Evolutionary conservation across 148 eudicot genomes (phyloP).

Genomic region (Camellia lanceoleosa): DNA sequence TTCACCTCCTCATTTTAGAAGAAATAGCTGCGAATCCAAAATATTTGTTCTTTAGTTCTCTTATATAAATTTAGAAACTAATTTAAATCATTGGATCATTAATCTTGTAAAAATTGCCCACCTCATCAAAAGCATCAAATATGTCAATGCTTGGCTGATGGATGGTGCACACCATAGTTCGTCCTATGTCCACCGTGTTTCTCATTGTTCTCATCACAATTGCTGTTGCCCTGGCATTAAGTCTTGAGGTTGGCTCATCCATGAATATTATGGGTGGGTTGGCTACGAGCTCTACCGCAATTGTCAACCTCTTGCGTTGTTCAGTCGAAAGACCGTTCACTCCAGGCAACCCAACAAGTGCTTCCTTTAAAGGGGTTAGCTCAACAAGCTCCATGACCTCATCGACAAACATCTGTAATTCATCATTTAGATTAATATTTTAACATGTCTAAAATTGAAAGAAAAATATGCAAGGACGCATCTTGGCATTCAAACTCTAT

Average conservation of each 20-base stretch:
- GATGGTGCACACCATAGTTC: constrained; percentile 70
- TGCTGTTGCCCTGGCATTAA: constrained; percentile 79
- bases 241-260: constrained; percentile 73
- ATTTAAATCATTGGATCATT: neutral
- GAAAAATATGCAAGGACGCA: no score
- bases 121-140: constrained; percentile 67
- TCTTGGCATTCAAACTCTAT: neutral
- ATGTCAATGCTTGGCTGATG: constrained; percentile 80
- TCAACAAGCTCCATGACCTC: constrained; percentile 79
- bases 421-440: neutral
- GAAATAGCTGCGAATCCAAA: constrained; percentile 41
- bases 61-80: neutral
- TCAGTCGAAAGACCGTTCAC: constrained; percentile 68
- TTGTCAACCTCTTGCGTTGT: constrained; percentile 66
- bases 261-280: constrained; percentile 68
- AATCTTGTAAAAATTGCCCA: neutral
- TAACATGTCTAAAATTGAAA: no score
- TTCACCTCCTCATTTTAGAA: constrained; percentile 59
- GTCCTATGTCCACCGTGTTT: constrained; percentile 58
- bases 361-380: constrained; percentile 42
- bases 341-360: constrained; percentile 73
- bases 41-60: neutral
- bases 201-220: constrained; percentile 73
- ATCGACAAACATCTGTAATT: constrained; percentile 58
- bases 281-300: constrained; percentile 73